These are phyloP conservation scores for Backusella luteola DNA, from an alignment of 192 early-diverging fungal species.

Conservation along the genomic window DNA sequence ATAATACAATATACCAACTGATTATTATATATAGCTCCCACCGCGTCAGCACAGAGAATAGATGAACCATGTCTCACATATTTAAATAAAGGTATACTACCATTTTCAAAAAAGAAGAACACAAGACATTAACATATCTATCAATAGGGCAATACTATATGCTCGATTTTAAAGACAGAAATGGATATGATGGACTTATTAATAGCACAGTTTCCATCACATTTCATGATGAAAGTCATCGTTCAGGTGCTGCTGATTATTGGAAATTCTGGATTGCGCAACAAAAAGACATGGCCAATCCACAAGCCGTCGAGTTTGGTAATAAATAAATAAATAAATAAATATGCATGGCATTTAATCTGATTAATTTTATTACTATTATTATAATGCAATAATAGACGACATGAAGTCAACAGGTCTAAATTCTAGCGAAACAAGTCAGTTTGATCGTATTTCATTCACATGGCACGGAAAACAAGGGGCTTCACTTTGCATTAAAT, in stretches of 20 bases:
- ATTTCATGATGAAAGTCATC: constrained; percentile 72
- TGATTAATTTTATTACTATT: background rate
- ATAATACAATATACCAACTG: background rate
- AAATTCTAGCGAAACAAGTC: constrained; percentile 49
- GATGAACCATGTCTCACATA: constrained; percentile 67
- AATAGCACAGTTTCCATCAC: constrained; percentile 57
- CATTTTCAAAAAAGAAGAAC: background rate
- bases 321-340: constrained; percentile 6
- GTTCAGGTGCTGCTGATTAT: constrained; percentile 57
- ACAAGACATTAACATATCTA: background rate
- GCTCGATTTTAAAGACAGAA: constrained; percentile 50
- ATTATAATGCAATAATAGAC: background rate
- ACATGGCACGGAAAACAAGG: constrained; percentile 67
- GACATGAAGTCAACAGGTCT: constrained; percentile 39
- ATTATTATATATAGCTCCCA: constrained; percentile 37
- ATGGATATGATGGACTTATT: constrained; percentile 46
- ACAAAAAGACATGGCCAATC: constrained; percentile 52
- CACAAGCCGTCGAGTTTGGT: constrained; percentile 67
- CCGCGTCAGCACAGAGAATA: constrained; percentile 48
- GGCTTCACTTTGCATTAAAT: constrained; percentile 64
- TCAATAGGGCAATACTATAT: constrained; percentile 56
- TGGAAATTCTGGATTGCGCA: constrained; percentile 80
- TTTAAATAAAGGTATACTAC: constrained; percentile 64
- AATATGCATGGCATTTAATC: background rate
- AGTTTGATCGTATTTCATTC: constrained; percentile 70